A percentile compares a stretch with the other conserved stretches of the same genome.
These are phyloP conservation scores for Hypoxylon sp. DNA, from an alignment of 2,329 filamentous ascomycete species.

Conservation along the genomic window DNA sequence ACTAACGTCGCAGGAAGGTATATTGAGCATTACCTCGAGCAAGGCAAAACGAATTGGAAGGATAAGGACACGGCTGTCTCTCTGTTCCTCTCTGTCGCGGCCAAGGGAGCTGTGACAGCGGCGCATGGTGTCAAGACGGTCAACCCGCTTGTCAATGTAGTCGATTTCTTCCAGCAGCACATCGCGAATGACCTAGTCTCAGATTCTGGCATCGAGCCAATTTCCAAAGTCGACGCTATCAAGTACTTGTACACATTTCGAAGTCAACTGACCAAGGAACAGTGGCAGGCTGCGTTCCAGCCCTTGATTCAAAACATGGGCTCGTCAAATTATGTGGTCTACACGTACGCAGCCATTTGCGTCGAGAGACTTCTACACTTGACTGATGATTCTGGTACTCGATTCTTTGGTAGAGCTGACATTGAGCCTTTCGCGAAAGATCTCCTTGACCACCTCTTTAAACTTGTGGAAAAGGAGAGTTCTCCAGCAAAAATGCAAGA, in stretches of 20 bases:
- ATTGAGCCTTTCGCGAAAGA: conserved; percentile 88
- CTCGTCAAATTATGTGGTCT: conserved; percentile 93
- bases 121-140: conserved; percentile 91
- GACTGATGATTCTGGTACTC: conserved; percentile 78
- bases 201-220: conserved; percentile 78
- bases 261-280: conserved; percentile 89
- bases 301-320: conserved; percentile 91
- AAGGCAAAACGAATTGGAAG: conserved; percentile 89
- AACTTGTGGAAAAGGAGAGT: conserved; percentile 85
- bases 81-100: conserved; percentile 92
- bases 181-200: conserved; percentile 88
- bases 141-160: conserved; percentile 87
- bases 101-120: conserved; percentile 88
- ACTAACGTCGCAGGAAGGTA: conserved; percentile 90
- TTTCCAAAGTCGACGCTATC: conserved; percentile 97
- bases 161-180: conserved; percentile 94
- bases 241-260: conserved; percentile 98
- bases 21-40: conserved; percentile 86
- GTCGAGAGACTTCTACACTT: conserved; percentile 94
- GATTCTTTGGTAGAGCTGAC: conserved; percentile 83
- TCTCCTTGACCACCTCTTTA: conserved; percentile 89
- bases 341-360: conserved; percentile 96
- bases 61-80: conserved; percentile 99
- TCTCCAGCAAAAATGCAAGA: conserved; percentile 95
- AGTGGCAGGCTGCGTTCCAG: conserved; percentile 91